A percentile compares a stretch with the other conserved stretches of the same genome.
phyloP scores from a whole-genome alignment of 805 yeast genomes.

The Saccharomycopsis sp. region DNA sequence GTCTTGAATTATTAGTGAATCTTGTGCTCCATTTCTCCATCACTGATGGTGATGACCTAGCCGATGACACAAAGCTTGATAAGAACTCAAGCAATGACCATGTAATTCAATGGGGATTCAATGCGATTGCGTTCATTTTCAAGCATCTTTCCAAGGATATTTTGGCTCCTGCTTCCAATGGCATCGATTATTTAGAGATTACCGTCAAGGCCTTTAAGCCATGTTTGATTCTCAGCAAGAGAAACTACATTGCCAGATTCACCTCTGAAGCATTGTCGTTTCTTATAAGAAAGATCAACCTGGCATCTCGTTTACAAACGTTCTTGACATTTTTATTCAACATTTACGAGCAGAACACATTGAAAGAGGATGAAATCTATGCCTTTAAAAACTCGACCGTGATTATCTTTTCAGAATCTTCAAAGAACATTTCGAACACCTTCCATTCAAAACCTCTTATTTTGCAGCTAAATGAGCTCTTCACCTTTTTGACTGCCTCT shows the following conservation, averaged over 20 bases:
- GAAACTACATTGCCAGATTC: slow-evolving; percentile 67
- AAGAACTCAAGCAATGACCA: slow-evolving; percentile 50
- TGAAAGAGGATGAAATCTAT: slow-evolving; percentile 32
- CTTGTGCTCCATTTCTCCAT: slow-evolving; percentile 3
- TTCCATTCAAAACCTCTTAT: slow-evolving; percentile 64
- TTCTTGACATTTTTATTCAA: slow-evolving; percentile 41
- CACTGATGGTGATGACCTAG: slow-evolving; percentile 8
- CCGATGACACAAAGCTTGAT: slow-evolving; percentile 35
- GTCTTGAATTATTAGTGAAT: background rate
- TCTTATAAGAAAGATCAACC: slow-evolving; percentile 58
- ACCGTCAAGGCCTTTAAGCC: slow-evolving; percentile 66
- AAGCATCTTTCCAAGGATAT: slow-evolving; percentile 71
- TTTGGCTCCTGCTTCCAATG: slow-evolving; percentile 36
- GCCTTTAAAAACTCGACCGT: slow-evolving; percentile 54
- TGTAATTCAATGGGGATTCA: slow-evolving; percentile 77
- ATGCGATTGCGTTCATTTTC: slow-evolving; percentile 79
- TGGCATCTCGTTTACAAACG: slow-evolving; percentile 36
- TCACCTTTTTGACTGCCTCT: slow-evolving; percentile 17
- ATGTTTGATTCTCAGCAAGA: slow-evolving; percentile 48
- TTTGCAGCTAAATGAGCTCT: slow-evolving; percentile 34
- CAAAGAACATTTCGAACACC: slow-evolving; percentile 63
- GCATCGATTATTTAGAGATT: slow-evolving; percentile 41
- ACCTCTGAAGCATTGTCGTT: slow-evolving; percentile 89
- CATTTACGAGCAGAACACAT: slow-evolving; percentile 22
- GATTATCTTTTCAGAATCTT: slow-evolving; percentile 61